Percentiles rank a stretch among this genome's conserved stretches.
phyloP scores from a whole-genome alignment of 2,329 filamentous ascomycete species.

The Rutstroemia sydowiana region DNA sequence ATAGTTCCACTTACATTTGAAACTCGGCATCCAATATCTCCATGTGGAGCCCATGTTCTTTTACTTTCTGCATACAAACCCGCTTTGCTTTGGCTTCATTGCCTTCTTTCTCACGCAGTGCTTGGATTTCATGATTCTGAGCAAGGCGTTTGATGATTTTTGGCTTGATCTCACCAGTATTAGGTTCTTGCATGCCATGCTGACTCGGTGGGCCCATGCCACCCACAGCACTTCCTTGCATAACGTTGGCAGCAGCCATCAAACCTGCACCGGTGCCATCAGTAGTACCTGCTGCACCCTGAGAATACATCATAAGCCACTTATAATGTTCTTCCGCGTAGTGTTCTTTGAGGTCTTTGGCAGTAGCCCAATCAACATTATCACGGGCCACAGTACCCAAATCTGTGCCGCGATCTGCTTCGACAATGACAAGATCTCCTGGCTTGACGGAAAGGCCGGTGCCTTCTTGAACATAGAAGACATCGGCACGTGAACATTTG shows the following conservation, averaged over 20 bases:
- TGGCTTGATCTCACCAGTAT: slow-evolving; percentile 73
- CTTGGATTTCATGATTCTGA: slow-evolving; percentile 82
- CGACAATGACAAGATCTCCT: slow-evolving; percentile 92
- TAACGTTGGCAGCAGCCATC: slow-evolving; percentile 54
- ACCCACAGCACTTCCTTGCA: slow-evolving; percentile 64
- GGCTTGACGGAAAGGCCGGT: slow-evolving; percentile 85
- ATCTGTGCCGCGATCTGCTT: slow-evolving; percentile 93
- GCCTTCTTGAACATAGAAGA: slow-evolving; percentile 95
- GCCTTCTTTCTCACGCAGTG: slow-evolving; percentile 88
- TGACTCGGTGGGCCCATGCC: slow-evolving; percentile 71
- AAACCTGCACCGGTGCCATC: slow-evolving; percentile 55
- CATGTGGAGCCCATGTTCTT: slow-evolving; percentile 92
- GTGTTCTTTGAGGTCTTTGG: slow-evolving; percentile 82
- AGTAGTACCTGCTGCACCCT: slow-evolving; percentile 58
- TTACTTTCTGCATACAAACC: slow-evolving; percentile 92
- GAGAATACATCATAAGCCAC: slow-evolving; percentile 98
- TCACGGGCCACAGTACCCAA: slow-evolving; percentile 86
- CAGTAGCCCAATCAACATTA: slow-evolving; percentile 79
- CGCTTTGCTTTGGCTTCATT: slow-evolving; percentile 97
- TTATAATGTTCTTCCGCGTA: slow-evolving; percentile 94
- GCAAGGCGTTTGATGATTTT: slow-evolving; percentile 96
- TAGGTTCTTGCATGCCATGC: slow-evolving; percentile 65
- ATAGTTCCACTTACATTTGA: slow-evolving; percentile 69
- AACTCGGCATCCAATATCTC: slow-evolving; percentile 98
- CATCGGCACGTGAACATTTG: slow-evolving; percentile 90